A percentile compares a stretch with the other conserved stretches of the same genome.
Evolutionary conservation across 176 grass and related monocot species (phyloP).

Genomic region (Melocanna baccifera): DNA sequence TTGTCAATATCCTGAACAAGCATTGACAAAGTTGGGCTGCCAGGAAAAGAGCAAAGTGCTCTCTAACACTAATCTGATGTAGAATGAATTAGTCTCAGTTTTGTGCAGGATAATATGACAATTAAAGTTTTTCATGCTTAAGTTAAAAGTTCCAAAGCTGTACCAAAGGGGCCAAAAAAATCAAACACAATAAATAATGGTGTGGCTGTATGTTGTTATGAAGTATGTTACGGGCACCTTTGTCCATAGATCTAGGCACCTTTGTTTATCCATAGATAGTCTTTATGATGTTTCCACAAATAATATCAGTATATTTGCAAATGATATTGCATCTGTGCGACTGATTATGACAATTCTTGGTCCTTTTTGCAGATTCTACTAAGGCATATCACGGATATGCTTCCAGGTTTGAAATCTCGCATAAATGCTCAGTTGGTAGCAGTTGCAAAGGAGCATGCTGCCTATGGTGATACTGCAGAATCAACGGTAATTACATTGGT

Average conservation of each 20-base stretch:
- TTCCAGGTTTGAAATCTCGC: conserved; percentile 83
- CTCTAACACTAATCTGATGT: background rate
- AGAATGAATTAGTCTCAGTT: background rate
- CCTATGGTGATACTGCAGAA: conserved; percentile 83
- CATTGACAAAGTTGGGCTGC: background rate
- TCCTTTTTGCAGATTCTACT: conserved; percentile 73
- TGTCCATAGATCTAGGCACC: background rate
- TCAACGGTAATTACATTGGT: conserved; percentile 53
- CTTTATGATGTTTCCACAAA: conserved; percentile 8
- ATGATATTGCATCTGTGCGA: conserved; percentile 25
- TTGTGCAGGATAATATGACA: background rate
- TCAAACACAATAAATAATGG: background rate
- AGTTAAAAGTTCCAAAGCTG: conserved; percentile 3
- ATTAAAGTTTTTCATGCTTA: background rate
- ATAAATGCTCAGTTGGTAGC: conserved; percentile 76
- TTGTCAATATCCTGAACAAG: conserved; percentile 15
- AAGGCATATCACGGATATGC: conserved; percentile 80
- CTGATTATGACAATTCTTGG: background rate
- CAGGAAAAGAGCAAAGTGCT: background rate
- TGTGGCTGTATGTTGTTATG: background rate
- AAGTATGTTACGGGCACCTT: background rate
- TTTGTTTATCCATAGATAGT: background rate
- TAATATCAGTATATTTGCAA: conserved; percentile 7
- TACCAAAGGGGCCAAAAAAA: background rate
- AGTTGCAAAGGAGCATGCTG: conserved; percentile 85